A percentile compares a stretch with the other conserved stretches of the same genome.
These are phyloP conservation scores for Psidium guajava DNA, from an alignment of 345 rosid genomes.

Conservation along the genomic window DNA sequence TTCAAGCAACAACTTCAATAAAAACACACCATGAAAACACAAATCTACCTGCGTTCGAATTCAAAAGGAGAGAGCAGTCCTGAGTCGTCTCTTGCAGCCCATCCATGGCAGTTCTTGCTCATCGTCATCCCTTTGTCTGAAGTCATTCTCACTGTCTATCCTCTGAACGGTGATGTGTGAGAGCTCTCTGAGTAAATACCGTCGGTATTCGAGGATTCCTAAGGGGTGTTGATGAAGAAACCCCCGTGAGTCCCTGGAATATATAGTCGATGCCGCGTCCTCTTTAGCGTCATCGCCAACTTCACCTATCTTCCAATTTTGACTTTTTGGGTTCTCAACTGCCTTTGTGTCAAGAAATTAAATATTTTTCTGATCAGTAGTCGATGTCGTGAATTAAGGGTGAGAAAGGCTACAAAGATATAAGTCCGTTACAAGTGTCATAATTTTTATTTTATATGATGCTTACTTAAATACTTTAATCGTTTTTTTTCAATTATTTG, in stretches of 20 bases:
- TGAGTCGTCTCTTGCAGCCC: too few species aligned
- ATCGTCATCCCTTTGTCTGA: neutral
- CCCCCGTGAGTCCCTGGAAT: neutral
- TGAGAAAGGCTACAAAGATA: neutral
- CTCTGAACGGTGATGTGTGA: neutral
- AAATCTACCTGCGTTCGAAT: neutral
- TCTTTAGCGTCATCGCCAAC: neutral
- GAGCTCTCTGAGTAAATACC: neutral
- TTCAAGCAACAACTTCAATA: neutral
- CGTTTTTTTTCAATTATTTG: too few species aligned
- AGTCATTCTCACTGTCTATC: neutral
- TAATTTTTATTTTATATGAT: too few species aligned
- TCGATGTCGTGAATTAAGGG: neutral
- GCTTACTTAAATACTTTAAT: too few species aligned
- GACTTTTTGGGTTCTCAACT: neutral
- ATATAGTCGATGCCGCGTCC: neutral
- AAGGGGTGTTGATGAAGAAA: neutral
- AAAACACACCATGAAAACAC: neutral
- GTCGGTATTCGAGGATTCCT: neutral
- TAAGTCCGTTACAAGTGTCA: too few species aligned
- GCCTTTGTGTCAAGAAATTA: neutral
- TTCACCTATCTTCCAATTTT: neutral
- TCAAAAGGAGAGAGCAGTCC: too few species aligned
- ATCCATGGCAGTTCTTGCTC: too few species aligned
- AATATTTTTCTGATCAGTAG: neutral